Conservation (phyloP, 176 grass and related monocot species). For the Paspalum vaginatum region DNA sequence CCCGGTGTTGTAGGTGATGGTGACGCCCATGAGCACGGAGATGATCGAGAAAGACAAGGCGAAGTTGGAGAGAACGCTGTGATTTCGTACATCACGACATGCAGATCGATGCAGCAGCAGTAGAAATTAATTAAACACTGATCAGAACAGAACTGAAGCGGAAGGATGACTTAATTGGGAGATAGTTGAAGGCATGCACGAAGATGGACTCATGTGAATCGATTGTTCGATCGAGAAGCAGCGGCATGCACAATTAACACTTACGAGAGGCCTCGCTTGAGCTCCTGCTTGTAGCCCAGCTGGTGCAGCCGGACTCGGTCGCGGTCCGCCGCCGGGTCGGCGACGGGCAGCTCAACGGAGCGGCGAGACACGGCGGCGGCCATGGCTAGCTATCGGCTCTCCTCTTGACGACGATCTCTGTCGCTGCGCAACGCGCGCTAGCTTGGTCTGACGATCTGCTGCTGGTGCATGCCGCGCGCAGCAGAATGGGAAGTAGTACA, state of each 20-base stretch:
- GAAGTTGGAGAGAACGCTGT: conserved; percentile 25
- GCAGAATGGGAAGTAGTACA: too few species aligned
- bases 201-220: too few species aligned
- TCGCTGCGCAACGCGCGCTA: neutral
- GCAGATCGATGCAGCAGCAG: neutral
- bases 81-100: neutral
- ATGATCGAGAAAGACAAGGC: conserved; percentile 64
- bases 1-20: conserved; percentile 65
- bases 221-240: too few species aligned
- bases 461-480: neutral
- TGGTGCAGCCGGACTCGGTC: conserved; percentile 50
- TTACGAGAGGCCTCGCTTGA: conserved; percentile 22
- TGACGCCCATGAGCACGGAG: conserved; percentile 63
- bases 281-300: conserved; percentile 34
- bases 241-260: too few species aligned
- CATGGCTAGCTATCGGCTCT: neutral
- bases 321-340: neutral
- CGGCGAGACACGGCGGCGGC: neutral
- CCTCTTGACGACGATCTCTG: neutral
- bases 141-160: too few species aligned
- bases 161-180: too few species aligned
- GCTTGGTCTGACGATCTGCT: neutral
- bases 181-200: neutral
- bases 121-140: neutral
- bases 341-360: neutral